Conservation (phyloP, 768 basidiomycete genomes). For the Exsudoporus frostii region DNA sequence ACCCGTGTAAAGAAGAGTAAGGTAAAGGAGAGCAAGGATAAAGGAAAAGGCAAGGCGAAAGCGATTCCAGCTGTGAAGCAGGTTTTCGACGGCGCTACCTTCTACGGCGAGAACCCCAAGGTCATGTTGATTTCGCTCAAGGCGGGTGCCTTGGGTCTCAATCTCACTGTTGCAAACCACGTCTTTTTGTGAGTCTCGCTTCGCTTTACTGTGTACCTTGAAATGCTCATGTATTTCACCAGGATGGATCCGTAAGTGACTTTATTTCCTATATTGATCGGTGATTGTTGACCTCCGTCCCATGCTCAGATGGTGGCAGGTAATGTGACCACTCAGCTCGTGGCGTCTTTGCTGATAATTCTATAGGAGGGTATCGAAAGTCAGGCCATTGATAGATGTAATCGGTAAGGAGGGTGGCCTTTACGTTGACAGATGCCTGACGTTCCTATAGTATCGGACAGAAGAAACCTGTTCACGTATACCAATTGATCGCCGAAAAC, state of each 20-base stretch:
- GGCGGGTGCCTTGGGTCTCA: conserved; percentile 82
- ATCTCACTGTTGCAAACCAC: conserved; percentile 86
- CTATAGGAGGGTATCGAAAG: conserved; percentile 75
- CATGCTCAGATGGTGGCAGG: conserved; percentile 72
- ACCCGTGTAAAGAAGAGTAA: conserved; percentile 31
- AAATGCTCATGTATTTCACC: conserved; percentile 9
- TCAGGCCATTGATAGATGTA: conserved; percentile 79
- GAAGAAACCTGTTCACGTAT: conserved; percentile 78
- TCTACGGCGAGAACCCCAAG: conserved; percentile 51
- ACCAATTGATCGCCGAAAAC: conserved; percentile 86
- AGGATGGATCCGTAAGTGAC: conserved; percentile 80
- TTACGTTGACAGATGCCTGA: conserved; percentile 2
- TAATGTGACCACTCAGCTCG: conserved; percentile 16
- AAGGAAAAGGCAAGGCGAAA: conserved; percentile 37
- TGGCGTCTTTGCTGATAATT: conserved; percentile 9
- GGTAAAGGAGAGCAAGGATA: conserved; percentile 36
- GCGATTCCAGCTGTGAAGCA: conserved; percentile 14
- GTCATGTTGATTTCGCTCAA: conserved; percentile 89
- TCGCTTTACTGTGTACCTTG: background rate
- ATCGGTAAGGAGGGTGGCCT: conserved; percentile 44
- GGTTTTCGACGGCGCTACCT: conserved; percentile 19
- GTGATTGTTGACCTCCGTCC: background rate
- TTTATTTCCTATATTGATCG: conserved; percentile 11
- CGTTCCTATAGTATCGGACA: conserved; percentile 61
- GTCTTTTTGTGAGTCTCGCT: conserved; percentile 62